Conservation (phyloP, 179 eudicot genomes). For the Silene noctiflora region DNA sequence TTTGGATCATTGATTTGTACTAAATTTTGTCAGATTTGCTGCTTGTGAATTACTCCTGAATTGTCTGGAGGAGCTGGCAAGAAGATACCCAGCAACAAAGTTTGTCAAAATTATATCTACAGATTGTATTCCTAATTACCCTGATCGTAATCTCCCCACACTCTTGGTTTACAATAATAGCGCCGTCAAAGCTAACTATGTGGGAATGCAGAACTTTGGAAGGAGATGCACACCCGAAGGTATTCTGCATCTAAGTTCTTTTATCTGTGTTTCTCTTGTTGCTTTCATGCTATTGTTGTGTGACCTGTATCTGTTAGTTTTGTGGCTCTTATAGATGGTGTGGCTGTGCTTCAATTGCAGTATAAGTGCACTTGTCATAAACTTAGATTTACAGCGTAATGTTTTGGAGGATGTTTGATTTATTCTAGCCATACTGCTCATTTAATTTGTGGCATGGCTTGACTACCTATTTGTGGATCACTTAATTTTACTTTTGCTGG, state of each 20-base stretch:
- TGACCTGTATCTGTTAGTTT: not conserved
- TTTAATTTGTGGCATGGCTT: not conserved
- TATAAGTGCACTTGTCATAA: not conserved
- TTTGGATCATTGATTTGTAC: not conserved
- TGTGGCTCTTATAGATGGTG: not conserved
- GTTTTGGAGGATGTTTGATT: not conserved
- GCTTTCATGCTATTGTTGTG: not conserved
- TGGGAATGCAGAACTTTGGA: slow-evolving; percentile 70
- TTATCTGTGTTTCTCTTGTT: not conserved
- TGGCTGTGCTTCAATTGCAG: not conserved
- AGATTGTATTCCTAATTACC: slow-evolving; percentile 93
- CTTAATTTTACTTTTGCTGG: not conserved
- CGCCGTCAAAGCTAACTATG: slow-evolving; percentile 86
- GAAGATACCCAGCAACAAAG: slow-evolving; percentile 76
- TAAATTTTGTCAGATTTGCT: slow-evolving; percentile 37
- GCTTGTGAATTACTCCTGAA: slow-evolving; percentile 69
- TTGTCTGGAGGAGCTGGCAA: slow-evolving; percentile 77
- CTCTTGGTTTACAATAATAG: slow-evolving; percentile 78
- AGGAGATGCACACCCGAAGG: slow-evolving; percentile 94
- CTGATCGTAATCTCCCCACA: slow-evolving; percentile 90
- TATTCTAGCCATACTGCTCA: not conserved
- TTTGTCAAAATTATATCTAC: slow-evolving; percentile 92
- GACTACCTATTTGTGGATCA: not conserved
- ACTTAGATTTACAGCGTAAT: not conserved
- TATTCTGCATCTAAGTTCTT: slow-evolving; percentile 21